Base-by-base conservation (phyloP, 2,329 filamentous ascomycete species). In the Fusarium nodosum region DNA sequence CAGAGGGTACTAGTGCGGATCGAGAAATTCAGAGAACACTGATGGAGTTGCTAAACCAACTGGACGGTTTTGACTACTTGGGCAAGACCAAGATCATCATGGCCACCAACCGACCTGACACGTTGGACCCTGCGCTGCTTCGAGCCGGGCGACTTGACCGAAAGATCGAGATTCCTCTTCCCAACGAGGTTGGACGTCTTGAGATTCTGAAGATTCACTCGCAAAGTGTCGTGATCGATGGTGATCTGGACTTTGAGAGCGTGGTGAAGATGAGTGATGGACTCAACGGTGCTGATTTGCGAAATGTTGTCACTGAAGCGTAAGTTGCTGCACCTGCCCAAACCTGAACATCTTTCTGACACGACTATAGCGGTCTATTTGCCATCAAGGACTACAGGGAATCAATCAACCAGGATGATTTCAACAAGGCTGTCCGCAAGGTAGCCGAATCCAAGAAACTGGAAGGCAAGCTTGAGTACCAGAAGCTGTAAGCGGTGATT, bases 1-100 rank as follows among this genome's bases (percentile, higher is more conserved):
- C 93, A 1, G 96, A 99, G 81, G 96, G 97, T 73, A 99, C 96
- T 53, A 97, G 94, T 64, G 96, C 96, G 52, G 96, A 99, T 84
- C 91, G 97, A 77, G 96, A 99, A 81, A 99, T 99, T 74, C 96
- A 99, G 83, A 91, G 96, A 77, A 99, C 96, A 36, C 85, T 99
- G 64, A 99, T 99, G 96, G 96, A 99, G 81, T 87, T 99, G 57
- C 91, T 99, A 68, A 99, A 99, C 82, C 96, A 99, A 82, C 89
- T 99, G 56, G 96, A 99, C 79, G 96, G 97, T 73, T 99, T 99
- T 84, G 96, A 99, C 83, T 99, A 99, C 83, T 87, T 99, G 38
- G 96, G 97, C 74, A 97, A 99, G 87, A 99, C 96, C 57, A 99
- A 99, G 86, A 99, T 99, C 79, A 99, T 99, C 84, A 99, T 99